Base-by-base conservation (phyloP, 2,329 filamentous ascomycete species). In the Diaporthe caulivora region DNA sequence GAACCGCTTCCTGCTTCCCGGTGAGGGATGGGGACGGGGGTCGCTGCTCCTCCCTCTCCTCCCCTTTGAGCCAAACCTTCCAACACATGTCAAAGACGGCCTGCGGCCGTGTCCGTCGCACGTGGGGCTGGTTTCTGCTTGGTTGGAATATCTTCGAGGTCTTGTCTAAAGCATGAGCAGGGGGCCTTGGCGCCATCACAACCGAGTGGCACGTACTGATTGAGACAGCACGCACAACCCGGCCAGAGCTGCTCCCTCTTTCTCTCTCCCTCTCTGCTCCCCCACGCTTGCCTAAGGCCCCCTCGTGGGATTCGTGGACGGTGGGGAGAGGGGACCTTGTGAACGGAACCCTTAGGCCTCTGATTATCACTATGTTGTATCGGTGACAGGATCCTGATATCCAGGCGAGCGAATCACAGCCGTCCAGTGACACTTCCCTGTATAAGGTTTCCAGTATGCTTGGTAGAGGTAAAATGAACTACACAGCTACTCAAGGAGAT, bases 271-370 rank as follows among this genome's bases (percentile, higher is more conserved):
- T 34, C 26, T 18, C 42, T 49, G 10, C 21, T 47, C 60, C 60
- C 60, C 60, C 60, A 65, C 60, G 60, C 26, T n/a, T 65, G 60
- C 42, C 37, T 49, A 24, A 29, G 13, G 15, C 37, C 34, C 5
- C 34, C 34, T 9, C 26, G 44, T 51, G 42, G 60, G 60, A 65
- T 49, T 24, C 29, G 40, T 29, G 10, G 57, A 37, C 29, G 42
- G 42, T 65, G 60, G 60, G 60, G 60, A 65, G 60, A 47, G 58
- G 29, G 40, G 40, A 47, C 21, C n/a, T n/a, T n/a, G n/a, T n/a
- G n/a, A n/a, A n/a, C n/a, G n/a, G n/a, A n/a, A n/a, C n/a, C n/a
- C n/a, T n/a, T 34, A 9, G 34, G 34, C 34, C 42, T 44, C 13
- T 65, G 42, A n/a, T 47, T 31, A 47, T 47, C 40, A 18, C 26